Base-by-base conservation (phyloP, 106 monocot species). In the Xerophyta viscosa region DNA sequence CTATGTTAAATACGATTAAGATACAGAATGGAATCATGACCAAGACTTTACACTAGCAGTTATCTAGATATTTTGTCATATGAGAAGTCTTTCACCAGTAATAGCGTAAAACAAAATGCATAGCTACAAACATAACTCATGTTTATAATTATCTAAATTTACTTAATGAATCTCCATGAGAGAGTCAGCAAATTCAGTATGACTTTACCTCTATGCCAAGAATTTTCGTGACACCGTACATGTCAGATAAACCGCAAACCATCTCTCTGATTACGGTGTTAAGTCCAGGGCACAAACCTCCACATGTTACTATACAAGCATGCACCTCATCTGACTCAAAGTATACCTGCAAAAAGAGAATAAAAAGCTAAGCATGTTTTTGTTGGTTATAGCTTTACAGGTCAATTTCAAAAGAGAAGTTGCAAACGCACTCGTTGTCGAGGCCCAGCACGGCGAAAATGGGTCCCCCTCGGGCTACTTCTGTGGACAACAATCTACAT, bases 301-400 rank as follows among this genome's bases (percentile, higher is more conserved):
- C 90, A 69, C 84, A 91, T 33, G 90, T 91, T 24, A 91, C 90
- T 71, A 91, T 85, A 61, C 90, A 91, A 8, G 90, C 80, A 57
- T 61, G 63, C 29, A 91, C 90, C 36, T 85, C 90, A 50, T 91
- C 84, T 1, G 90, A 71, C 28, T 85, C 62, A 46, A 90, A 90
- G 54, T 75, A 90, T 19, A 84, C 77, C 84, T 81, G 66, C 72
- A 31, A 47, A 4, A 18, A 55, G 18, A 45, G 18, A n/a, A 46
- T 8, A 11, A 27, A 51, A 41, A 36, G 12, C 3, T 6, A 46
- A 27, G 26, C 30, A 10, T 20, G 15, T 9, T 29, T 39, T 6
- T 5, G 33, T 6, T 57, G 15, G 58, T 46, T 41, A 45, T 29
- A 52, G 5, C 11, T 6, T 33, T 33, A 11, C 7, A 18, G 28